Conservation (phyloP, 106 monocot genomes). For the Acanthochlamys bracteata region DNA sequence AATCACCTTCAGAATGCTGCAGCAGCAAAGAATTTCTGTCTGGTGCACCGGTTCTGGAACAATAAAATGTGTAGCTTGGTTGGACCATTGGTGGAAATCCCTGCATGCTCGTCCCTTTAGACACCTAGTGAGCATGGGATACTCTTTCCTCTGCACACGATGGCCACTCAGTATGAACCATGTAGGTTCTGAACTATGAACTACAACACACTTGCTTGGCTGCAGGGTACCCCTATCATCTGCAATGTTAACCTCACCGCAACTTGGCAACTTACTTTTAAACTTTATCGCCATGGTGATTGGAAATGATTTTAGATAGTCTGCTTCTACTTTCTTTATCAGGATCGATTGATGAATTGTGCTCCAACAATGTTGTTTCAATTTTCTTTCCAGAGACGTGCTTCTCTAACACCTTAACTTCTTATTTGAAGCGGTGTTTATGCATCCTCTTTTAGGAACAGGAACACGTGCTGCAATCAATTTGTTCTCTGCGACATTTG, state of each 20-base stretch:
- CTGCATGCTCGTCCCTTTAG: slow-evolving; percentile 65
- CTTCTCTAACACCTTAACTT: neutral
- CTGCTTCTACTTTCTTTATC: slow-evolving; percentile 61
- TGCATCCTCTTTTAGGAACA: slow-evolving; percentile 8
- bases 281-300: neutral
- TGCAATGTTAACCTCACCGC: neutral
- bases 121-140: slow-evolving; percentile 34
- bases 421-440: neutral
- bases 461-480: neutral
- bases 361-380: neutral
- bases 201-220: slow-evolving; percentile 6
- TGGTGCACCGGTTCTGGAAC: slow-evolving; percentile 65
- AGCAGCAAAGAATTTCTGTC: slow-evolving; percentile 98
- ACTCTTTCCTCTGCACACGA: slow-evolving; percentile 72
- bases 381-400: neutral
- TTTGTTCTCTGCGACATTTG: slow-evolving; percentile 18
- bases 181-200: slow-evolving; percentile 15
- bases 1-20: slow-evolving; percentile 88
- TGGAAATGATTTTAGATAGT: neutral
- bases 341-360: slow-evolving; percentile 23
- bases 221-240: neutral
- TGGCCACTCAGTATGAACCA: slow-evolving; percentile 87
- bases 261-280: neutral
- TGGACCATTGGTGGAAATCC: slow-evolving; percentile 88
- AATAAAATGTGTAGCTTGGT: slow-evolving; percentile 89